Base-by-base conservation (phyloP, 768 basidiomycete genomes). In the Udeniomyces megalosporus region DNA sequence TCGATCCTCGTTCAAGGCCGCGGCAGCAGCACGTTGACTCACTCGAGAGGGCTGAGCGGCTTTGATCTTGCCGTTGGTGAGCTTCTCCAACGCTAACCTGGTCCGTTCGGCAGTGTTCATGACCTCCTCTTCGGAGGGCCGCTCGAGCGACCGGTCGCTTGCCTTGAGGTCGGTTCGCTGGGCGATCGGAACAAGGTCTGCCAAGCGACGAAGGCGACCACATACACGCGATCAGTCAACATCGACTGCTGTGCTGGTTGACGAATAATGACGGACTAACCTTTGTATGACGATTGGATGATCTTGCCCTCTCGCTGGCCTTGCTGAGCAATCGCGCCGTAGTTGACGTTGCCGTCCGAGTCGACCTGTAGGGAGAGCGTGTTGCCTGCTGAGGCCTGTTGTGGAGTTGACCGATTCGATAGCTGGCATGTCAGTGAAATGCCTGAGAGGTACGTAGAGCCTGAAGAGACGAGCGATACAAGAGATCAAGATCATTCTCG, bases 331-430 rank as follows among this genome's bases (percentile, higher is more conserved):
- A 97, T 96, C 56, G 88, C 92, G 74, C 95, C 92, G 71, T 96
- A 99, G 66, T 88, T 85, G 56, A 97, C 91, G 66, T 90, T 92
- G 50, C 95, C 95, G 73, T 95, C 92, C 63, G 81, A 82, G 70
- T 99, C 93, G 31, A 97, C 93, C 79, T 93, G 92, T 3, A 99
- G 80, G 5, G 95, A 91, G 10, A 99, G 80, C 0, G 95, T 97
- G 69, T 92, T 93, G 6, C 93, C 93, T 26, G 87, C 83, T 4
- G 87, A 84, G 1, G 86, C 84, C 89, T 93, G 64, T 8, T 48
- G 20, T n/a, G 22, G 44, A 8, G 17, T 42, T 17, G 38, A 8
- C 17, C 10, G 8, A 42, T 8, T n/a, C 20, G 28, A 34, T 26
- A 4, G 11, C 47, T 2, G 11, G 31, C 55, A 57, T 26, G 35